Base-by-base conservation (phyloP, 345 rosid species). In the Citrus maxima region DNA sequence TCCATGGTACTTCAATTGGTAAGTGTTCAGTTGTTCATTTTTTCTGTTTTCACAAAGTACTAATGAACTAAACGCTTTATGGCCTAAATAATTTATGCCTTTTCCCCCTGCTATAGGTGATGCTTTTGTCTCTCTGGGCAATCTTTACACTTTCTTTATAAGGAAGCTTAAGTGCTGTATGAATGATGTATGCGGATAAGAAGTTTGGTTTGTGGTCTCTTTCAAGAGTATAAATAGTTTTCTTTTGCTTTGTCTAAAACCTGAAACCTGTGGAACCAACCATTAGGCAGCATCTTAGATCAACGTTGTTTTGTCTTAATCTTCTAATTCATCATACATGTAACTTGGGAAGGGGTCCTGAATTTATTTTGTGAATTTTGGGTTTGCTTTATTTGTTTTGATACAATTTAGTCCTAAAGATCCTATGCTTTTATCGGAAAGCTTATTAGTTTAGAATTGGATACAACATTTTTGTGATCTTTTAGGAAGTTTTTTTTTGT, bases 1-100 rank as follows among this genome's bases (percentile, higher is more conserved):
- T 84, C 93, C 54, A 93, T 95, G 98, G 90, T 91, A n/a, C 97
- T 95, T 85, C 97, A 93, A 82, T 87, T 95, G 95, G 98, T 95
- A 88, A 88, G 95, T 24, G 6, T 67, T 76, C 77, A 38, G 66
- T 64, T 24, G 73, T 70, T 70, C 18, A 14, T 14, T 69, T 38
- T 38, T 46, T 66, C 67, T 54, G n/a, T 60, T 85, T 81, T 66
- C 27, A 42, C 55, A 61, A 66, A 66, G 70, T 62, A 28, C 9
- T 51, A 27, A 18, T 42, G 42, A 30, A 35, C 10, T 64, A 19
- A 46, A 42, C 30, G 25, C 30, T 34, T 75, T 75, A 55, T 28
- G 18, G 1, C 51, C 51, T 46, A 46, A 19, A 42, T 74, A 37
- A 19, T 34, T 75, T 75, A 55, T 54, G 55, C 27, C 77, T 61